phyloP scores from a whole-genome alignment of 2,329 filamentous ascomycete species.

The Lanzia echinophila region DNA sequence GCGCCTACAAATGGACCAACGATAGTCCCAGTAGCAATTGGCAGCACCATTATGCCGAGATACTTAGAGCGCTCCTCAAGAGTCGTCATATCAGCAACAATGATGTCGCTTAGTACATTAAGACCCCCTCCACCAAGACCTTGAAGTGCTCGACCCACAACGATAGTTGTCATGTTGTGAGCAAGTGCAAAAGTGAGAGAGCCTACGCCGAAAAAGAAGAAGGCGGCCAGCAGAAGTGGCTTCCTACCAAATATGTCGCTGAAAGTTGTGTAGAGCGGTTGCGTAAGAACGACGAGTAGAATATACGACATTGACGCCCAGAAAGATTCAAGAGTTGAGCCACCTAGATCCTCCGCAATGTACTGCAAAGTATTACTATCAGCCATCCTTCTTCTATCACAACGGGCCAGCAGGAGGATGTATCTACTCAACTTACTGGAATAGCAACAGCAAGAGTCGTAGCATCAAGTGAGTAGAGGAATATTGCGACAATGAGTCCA shows the following conservation, averaged over 20 bases:
- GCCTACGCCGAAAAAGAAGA: neutral
- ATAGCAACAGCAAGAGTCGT: constrained; percentile 4
- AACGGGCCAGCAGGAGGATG: neutral
- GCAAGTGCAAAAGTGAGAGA: constrained; percentile 14
- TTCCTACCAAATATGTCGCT: neutral
- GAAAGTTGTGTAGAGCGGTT: constrained; percentile 60
- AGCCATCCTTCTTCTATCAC: constrained; percentile 13
- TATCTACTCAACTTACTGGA: neutral
- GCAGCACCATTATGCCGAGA: constrained; percentile 42
- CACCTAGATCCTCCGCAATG: constrained; percentile 34
- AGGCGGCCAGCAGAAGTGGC: neutral
- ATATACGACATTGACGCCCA: constrained; percentile 66
- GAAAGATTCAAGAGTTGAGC: constrained; percentile 52
- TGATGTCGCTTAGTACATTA: constrained; percentile 38
- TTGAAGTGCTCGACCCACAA: constrained; percentile 45
- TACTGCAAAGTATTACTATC: neutral
- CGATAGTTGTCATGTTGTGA: constrained; percentile 36
- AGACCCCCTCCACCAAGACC: constrained; percentile 44
- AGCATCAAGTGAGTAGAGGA: too few relatives aligned
- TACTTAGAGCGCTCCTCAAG: constrained; percentile 40
- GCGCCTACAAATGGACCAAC: constrained; percentile 58
- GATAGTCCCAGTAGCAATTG: constrained; percentile 57
- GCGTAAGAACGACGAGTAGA: constrained; percentile 56
- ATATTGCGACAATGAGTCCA: too few relatives aligned
- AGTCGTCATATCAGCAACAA: constrained; percentile 45